phyloP scores from a whole-genome alignment of 352 stramenopile genomes.

The Phytophthora fragariae region DNA sequence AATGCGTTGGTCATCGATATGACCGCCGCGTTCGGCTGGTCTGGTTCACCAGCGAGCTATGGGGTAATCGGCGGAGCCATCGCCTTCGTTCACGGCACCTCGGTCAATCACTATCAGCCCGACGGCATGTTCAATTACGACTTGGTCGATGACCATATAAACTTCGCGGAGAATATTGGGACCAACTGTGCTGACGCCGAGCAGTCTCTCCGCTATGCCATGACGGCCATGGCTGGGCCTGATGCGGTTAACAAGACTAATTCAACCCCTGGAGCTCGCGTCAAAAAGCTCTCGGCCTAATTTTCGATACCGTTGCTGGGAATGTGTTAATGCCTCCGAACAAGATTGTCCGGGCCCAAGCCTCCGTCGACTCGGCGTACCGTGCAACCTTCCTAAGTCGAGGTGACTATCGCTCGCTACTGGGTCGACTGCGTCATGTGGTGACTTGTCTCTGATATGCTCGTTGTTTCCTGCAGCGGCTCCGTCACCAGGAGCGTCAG shows the following conservation, averaged over 20 bases:
- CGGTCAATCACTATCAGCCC: background rate
- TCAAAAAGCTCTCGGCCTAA: background rate
- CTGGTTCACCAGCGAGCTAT: too few species aligned
- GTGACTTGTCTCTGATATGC: background rate
- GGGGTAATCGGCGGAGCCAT: too few species aligned
- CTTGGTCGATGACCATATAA: conserved; percentile 6
- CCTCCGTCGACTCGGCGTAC: background rate
- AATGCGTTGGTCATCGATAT: too few species aligned
- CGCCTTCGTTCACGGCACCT: too few species aligned
- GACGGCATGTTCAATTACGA: background rate
- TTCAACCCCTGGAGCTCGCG: background rate
- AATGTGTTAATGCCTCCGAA: background rate
- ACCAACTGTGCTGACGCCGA: background rate
- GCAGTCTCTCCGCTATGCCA: background rate
- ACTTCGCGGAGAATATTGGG: background rate
- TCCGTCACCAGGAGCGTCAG: background rate
- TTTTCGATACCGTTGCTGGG: background rate
- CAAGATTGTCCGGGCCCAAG: background rate
- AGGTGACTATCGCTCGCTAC: background rate
- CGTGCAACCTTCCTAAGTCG: background rate
- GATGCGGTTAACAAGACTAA: conserved; percentile 1
- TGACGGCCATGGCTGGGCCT: background rate
- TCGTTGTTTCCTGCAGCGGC: background rate
- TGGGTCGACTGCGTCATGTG: background rate
- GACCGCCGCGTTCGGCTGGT: too few species aligned